A percentile compares a stretch with the other conserved stretches of the same genome.
Conservation (phyloP, 768 basidiomycete genomes). For the Lactarius hengduanensis region DNA sequence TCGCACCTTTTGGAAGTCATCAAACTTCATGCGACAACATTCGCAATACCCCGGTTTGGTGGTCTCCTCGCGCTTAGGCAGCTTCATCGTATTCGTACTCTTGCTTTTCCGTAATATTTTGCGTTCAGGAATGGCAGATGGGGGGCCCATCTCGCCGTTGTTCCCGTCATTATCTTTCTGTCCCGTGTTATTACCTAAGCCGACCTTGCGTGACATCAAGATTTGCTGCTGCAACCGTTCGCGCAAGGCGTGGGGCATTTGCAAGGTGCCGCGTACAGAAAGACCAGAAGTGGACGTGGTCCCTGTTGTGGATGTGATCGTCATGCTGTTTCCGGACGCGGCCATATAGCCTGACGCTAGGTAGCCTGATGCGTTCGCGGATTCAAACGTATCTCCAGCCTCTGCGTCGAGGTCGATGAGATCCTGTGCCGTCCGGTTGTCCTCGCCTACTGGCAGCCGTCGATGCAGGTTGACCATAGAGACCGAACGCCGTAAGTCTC, state of each 20-base stretch:
- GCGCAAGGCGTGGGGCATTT: conserved; percentile 53
- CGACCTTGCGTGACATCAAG: conserved; percentile 59
- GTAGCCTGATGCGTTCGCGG: conserved; percentile 69
- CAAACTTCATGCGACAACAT: conserved; percentile 88
- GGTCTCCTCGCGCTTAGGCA: conserved; percentile 80
- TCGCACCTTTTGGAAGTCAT: conserved; percentile 79
- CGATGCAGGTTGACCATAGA: conserved; percentile 78
- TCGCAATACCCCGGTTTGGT: conserved; percentile 97
- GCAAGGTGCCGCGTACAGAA: conserved; percentile 42
- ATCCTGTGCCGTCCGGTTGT: conserved; percentile 39
- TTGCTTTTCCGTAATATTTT: conserved; percentile 65
- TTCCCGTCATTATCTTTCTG: conserved; percentile 36
- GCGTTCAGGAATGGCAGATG: conserved; percentile 54
- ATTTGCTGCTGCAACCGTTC: conserved; percentile 64
- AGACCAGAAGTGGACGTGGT: conserved; percentile 68
- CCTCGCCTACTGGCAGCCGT: conserved; percentile 42
- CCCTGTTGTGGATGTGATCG: conserved; percentile 86
- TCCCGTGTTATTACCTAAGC: conserved; percentile 34
- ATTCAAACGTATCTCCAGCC: conserved; percentile 42
- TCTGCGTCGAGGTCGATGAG: conserved; percentile 45
- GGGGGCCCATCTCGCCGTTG: conserved; percentile 64
- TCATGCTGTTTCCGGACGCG: conserved; percentile 94
- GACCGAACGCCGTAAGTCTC: conserved; percentile 68
- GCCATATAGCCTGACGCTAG: conserved; percentile 73
- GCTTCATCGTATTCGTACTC: conserved; percentile 73